Conservation (phyloP, 1,139 yeast genomes). For the Blastobotrys ciferrii region DNA sequence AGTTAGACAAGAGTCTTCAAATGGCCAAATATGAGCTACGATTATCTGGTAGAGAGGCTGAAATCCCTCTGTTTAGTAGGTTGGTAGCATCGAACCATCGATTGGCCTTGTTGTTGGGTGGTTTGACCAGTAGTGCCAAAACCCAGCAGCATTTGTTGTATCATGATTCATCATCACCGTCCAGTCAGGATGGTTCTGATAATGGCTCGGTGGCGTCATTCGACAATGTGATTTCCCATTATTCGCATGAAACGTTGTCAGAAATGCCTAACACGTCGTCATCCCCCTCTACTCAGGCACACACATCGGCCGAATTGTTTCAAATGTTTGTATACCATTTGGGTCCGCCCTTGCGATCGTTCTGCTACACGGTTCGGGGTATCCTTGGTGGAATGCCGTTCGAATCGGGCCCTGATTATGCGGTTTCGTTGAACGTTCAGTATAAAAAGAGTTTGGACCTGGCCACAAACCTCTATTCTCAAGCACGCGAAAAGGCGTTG, state of each 20-base stretch:
- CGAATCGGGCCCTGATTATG: conserved; percentile 39
- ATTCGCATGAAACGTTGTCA: background rate
- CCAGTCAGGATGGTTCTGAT: conserved; percentile 16
- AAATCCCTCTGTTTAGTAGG: conserved; percentile 46
- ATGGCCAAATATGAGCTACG: conserved; percentile 65
- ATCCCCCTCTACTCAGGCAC: conserved; percentile 1
- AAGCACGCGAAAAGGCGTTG: conserved; percentile 58
- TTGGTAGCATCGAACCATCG: conserved; percentile 54
- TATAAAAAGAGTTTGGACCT: conserved; percentile 49
- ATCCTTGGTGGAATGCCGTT: conserved; percentile 63
- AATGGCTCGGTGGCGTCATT: conserved; percentile 18
- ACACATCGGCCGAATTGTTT: conserved; percentile 48
- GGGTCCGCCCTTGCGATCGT: conserved; percentile 72
- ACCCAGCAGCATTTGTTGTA: conserved; percentile 59
- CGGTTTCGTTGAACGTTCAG: conserved; percentile 42
- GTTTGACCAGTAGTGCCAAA: conserved; percentile 64
- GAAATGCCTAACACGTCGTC: conserved; percentile 2
- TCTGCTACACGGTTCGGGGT: conserved; percentile 53
- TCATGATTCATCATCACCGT: conserved; percentile 21
- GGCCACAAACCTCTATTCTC: conserved; percentile 56
- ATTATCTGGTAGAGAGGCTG: conserved; percentile 53
- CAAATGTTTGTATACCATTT: conserved; percentile 63
- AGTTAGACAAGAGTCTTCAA: conserved; percentile 47
- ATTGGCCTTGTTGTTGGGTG: conserved; percentile 60
- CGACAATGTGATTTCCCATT: conserved; percentile 10